phyloP scores from a whole-genome alignment of 2,329 filamentous ascomycete species.

The Fusarium nodosum region DNA sequence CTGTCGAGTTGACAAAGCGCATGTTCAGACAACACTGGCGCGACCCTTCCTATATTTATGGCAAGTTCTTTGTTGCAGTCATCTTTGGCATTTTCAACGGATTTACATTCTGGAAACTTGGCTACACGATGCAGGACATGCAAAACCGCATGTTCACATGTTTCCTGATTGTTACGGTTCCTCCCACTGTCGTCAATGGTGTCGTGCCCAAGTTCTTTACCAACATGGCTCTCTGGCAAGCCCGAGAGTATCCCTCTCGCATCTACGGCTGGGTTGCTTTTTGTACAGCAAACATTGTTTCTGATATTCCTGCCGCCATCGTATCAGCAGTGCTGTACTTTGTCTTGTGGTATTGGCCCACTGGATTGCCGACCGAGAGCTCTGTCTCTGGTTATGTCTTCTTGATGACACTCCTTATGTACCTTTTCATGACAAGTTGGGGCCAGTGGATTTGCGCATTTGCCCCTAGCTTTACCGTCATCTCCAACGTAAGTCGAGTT shows the following conservation, averaged over 20 bases:
- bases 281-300: constrained; percentile 78
- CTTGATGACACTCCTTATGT: constrained; percentile 83
- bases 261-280: constrained; percentile 86
- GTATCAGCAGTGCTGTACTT: constrained; percentile 76
- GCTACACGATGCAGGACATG: constrained; percentile 75
- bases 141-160: constrained; percentile 83
- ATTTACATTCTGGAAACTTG: constrained; percentile 81
- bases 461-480: constrained; percentile 82
- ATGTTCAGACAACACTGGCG: constrained; percentile 82
- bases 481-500: constrained; percentile 69
- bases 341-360: constrained; percentile 81
- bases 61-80: constrained; percentile 79
- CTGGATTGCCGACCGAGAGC: constrained; percentile 75
- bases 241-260: constrained; percentile 77
- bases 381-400: constrained; percentile 80
- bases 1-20: constrained; percentile 74
- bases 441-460: constrained; percentile 90
- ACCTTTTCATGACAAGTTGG: constrained; percentile 80
- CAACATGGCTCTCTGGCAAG: constrained; percentile 80
- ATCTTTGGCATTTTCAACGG: constrained; percentile 83
- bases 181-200: constrained; percentile 78
- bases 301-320: constrained; percentile 79
- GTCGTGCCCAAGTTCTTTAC: constrained; percentile 83
- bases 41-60: constrained; percentile 81
- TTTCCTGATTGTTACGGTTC: constrained; percentile 73